Conservation (phyloP, 2,329 filamentous ascomycete species). For the Colletotrichum cereale region DNA sequence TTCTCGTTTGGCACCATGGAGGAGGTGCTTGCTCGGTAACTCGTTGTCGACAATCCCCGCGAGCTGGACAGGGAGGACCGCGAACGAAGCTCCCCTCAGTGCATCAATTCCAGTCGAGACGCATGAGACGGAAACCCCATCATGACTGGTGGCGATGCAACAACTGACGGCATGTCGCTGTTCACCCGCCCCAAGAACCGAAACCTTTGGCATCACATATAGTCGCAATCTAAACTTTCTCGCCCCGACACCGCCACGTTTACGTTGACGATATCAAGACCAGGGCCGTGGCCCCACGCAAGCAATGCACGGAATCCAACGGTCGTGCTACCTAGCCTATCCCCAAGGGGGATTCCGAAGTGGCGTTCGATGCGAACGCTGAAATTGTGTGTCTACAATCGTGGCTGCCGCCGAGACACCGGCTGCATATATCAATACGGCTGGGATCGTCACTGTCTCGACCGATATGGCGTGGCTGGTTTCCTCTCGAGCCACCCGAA, state of each 20-base stretch:
- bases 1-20: neutral
- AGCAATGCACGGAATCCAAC: neutral
- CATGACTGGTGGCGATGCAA: neutral
- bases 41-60: neutral
- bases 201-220: neutral
- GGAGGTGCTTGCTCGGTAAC: neutral
- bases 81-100: neutral
- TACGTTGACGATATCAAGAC: neutral
- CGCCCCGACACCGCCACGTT: no score
- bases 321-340: neutral
- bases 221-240: neutral
- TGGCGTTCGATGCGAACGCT: neutral
- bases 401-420: neutral
- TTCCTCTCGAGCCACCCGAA: constrained; percentile 5
- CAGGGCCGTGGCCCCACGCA: neutral
- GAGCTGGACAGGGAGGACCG: neutral
- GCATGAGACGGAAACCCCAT: neutral
- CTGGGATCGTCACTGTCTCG: constrained; percentile 13
- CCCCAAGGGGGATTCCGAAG: neutral
- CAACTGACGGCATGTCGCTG: neutral
- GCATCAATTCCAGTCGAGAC: neutral
- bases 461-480: constrained; percentile 5
- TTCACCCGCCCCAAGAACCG: neutral
- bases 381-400: neutral
- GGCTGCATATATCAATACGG: constrained; percentile 5